Evolutionary conservation across 345 rosid species (phyloP).

Genomic region (Lumnitzera littorea): DNA sequence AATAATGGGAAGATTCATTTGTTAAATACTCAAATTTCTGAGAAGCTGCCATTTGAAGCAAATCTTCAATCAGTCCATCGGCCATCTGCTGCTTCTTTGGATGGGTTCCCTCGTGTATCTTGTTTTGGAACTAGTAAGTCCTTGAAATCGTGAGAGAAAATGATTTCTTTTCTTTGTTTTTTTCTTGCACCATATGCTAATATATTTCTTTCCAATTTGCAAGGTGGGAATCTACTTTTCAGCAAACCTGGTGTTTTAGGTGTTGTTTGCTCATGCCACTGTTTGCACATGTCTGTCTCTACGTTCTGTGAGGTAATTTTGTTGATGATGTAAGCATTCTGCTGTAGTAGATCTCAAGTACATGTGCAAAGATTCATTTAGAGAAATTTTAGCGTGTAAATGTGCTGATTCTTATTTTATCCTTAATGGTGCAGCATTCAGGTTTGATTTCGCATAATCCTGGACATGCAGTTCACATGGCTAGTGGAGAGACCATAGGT

Average conservation of each 20-base stretch:
- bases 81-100: conserved; percentile 12
- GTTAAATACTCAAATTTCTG: conserved; percentile 6
- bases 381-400: conserved; percentile 1
- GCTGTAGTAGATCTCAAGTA: neutral
- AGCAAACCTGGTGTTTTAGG: conserved; percentile 40
- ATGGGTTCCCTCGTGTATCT: conserved; percentile 29
- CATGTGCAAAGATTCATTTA: neutral
- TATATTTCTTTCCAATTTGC: conserved; percentile 8
- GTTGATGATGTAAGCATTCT: neutral
- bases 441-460: conserved; percentile 34
- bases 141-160: conserved; percentile 4
- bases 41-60: conserved; percentile 13
- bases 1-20: conserved; percentile 15
- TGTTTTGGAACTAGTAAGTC: conserved; percentile 40
- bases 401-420: conserved; percentile 2
- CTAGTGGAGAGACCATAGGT: conserved; percentile 41
- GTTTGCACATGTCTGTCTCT: conserved; percentile 39
- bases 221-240: conserved; percentile 48
- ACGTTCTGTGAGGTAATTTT: conserved; percentile 46
- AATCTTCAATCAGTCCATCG: conserved; percentile 14
- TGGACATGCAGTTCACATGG: conserved; percentile 44
- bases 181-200: conserved; percentile 5
- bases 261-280: conserved; percentile 45
- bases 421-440: conserved; percentile 32
- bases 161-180: neutral